Evolutionary conservation across 2,329 filamentous ascomycete species (phyloP).

Genomic region (Decorospora gaudefroyi): DNA sequence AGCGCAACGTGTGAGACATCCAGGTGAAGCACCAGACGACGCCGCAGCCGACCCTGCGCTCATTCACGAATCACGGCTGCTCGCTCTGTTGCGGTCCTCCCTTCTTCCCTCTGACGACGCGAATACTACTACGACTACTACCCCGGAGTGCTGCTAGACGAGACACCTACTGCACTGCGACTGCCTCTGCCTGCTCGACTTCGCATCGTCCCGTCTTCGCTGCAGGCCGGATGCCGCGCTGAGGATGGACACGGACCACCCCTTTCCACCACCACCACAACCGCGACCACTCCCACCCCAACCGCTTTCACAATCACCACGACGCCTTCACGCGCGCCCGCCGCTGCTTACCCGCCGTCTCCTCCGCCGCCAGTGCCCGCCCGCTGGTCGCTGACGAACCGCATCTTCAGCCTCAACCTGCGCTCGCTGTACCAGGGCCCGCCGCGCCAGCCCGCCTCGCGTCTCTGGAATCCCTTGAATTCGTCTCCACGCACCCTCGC

Average conservation of each 20-base stretch:
- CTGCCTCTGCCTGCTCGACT: background rate
- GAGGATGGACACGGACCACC: constrained; percentile 21
- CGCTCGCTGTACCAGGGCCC: constrained; percentile 32
- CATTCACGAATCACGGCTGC: background rate
- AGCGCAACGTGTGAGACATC: constrained; percentile 8
- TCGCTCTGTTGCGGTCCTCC: background rate
- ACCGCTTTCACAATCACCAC: constrained; percentile 24
- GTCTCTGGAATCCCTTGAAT: constrained; percentile 66
- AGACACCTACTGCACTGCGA: background rate
- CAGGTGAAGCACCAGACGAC: constrained; percentile 1
- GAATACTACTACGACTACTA: too few relatives aligned
- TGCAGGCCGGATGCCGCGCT: constrained; percentile 14
- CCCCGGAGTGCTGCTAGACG: too few relatives aligned
- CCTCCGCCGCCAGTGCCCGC: constrained; percentile 33
- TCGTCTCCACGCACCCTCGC: constrained; percentile 57
- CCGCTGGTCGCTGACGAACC: constrained; percentile 51
- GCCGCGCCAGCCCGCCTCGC: constrained; percentile 52
- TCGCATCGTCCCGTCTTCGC: constrained; percentile 2
- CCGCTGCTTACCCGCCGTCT: constrained; percentile 34
- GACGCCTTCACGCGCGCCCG: constrained; percentile 34
- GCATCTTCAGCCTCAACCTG: constrained; percentile 47
- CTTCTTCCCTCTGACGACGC: background rate
- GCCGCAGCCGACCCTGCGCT: background rate
- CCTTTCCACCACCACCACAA: constrained; percentile 18
- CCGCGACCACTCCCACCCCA: too few relatives aligned